Percentiles rank a stretch among this genome's conserved stretches.
These are phyloP conservation scores for Xylaria sp. DNA, from an alignment of 2,329 filamentous ascomycete genomes.

Conservation along the genomic window DNA sequence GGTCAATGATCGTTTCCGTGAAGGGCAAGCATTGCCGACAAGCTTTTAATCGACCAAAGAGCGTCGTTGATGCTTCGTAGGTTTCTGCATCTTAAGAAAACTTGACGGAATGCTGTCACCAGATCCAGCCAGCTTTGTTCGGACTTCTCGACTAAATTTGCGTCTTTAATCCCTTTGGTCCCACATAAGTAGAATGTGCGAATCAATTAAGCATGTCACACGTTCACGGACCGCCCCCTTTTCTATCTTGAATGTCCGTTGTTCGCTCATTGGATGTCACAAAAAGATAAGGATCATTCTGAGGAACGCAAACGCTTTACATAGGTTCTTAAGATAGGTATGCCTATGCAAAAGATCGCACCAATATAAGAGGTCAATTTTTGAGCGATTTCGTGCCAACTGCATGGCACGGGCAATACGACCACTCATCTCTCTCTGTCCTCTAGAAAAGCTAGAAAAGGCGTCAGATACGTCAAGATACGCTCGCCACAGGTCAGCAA, in stretches of 20 bases:
- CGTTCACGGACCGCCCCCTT: slow-evolving; percentile 34
- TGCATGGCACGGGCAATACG: slow-evolving; percentile 20
- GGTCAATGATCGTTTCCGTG: slow-evolving; percentile 25
- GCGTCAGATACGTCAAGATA: slow-evolving; percentile 15
- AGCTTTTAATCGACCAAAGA: slow-evolving; percentile 5
- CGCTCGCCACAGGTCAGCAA: slow-evolving; percentile 19
- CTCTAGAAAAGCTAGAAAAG: not conserved
- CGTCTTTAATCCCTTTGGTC: slow-evolving; percentile 5
- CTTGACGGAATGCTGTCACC: slow-evolving; percentile 8
- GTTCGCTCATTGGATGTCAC: slow-evolving; percentile 25
- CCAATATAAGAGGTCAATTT: slow-evolving; percentile 28
- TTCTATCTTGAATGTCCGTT: slow-evolving; percentile 30
- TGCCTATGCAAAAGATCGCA: slow-evolving; percentile 30
- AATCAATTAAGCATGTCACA: slow-evolving; percentile 23
- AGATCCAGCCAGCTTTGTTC: slow-evolving; percentile 11
- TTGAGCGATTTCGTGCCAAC: slow-evolving; percentile 27
- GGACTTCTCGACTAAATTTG: slow-evolving; percentile 7
- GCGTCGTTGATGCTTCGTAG: slow-evolving; percentile 5
- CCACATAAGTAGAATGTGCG: slow-evolving; percentile 25
- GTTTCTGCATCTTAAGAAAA: slow-evolving; percentile 14
- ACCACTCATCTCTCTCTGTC: slow-evolving; percentile 17
- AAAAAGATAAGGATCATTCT: slow-evolving; percentile 11
- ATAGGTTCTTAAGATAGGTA: slow-evolving; percentile 25
- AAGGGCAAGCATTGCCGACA: slow-evolving; percentile 27
- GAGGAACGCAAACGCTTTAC: slow-evolving; percentile 26